Evolutionary conservation across 169 alveolate genomes (phyloP).

Genomic region (Sarcocystis neurona): DNA sequence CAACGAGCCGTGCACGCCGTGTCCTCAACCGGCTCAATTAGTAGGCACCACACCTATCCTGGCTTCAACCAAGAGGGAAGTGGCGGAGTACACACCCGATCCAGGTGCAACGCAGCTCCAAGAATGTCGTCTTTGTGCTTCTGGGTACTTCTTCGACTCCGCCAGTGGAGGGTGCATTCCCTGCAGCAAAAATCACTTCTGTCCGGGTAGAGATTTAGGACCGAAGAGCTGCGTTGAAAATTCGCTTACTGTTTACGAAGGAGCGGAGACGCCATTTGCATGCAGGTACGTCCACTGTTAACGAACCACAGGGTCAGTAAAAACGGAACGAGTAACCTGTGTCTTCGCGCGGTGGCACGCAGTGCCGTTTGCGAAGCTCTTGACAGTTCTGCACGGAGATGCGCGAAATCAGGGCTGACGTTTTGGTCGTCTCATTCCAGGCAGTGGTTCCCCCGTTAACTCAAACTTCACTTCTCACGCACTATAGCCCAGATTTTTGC

Average conservation of each 20-base stretch:
- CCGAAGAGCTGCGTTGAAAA: constrained; percentile 32
- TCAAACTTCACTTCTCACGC: too few species aligned
- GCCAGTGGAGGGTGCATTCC: constrained; percentile 62
- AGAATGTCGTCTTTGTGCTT: constrained; percentile 59
- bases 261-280: constrained; percentile 55
- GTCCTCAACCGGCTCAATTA: constrained; percentile 63
- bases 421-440: too few species aligned
- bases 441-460: too few species aligned
- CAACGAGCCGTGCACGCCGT: constrained; percentile 55
- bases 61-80: constrained; percentile 42
- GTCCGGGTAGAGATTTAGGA: constrained; percentile 50
- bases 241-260: constrained; percentile 37
- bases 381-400: neutral
- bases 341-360: neutral
- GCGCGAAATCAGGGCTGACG: too few species aligned
- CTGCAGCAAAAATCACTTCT: constrained; percentile 57
- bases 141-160: constrained; percentile 57
- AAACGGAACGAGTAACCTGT: too few species aligned
- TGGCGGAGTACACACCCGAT: constrained; percentile 47
- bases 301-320: neutral
- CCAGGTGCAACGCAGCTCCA: constrained; percentile 50
- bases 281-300: constrained; percentile 35
- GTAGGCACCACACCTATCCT: constrained; percentile 23
- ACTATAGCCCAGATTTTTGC: too few species aligned
- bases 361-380: neutral